Base-by-base conservation (phyloP, 768 basidiomycete genomes). In the Boletus insuetus region DNA sequence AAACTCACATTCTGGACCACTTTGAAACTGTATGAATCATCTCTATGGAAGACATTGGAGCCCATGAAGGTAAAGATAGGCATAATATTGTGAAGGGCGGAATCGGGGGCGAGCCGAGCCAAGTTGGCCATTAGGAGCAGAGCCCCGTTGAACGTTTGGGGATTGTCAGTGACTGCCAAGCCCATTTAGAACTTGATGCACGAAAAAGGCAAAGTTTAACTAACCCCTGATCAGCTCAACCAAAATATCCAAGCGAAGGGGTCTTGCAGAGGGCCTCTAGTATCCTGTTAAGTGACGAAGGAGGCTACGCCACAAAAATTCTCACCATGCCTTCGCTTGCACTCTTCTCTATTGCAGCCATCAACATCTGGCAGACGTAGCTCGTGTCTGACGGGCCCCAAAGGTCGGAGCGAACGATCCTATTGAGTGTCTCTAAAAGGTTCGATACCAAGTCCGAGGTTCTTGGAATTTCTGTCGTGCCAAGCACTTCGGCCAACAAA, bases 11-110 rank as follows among this genome's bases (percentile, higher is more conserved):
- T 90, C 69, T 98, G 94, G 3, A 98, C 91, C 10, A 98, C 94
- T 37, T 85, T 84, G 77, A 97, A 96, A 66, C 91, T 95, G 73
- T 96, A 95, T 0, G 89, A 83, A 67, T 99, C 97, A 60, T 99
- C 97, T 46, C 94, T 82, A 66, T 97, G 96, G 76, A 98, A 91
- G 17, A 98, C 87, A 58, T 93, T 95, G n/a, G 95, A 92, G 19
- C 97, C 96, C 93, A 98, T 98, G 74, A 98, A 98, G 0, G 95
- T 98, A 77, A 99, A 98, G 43, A 99, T 86, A 4, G 97, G 96
- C 92, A 99, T 97, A 48, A 98, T 82, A 62, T 96, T 94, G 65
- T 91, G 92, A 13, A 98, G 77, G 31, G 96, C 92, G 12, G 93
- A 90, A 53, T 95, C 92, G 0, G 96, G 94, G 0, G 88, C 86